phyloP scores from a whole-genome alignment of 1,284 basidiomycete genomes.

The Porogramme epimiltina region DNA sequence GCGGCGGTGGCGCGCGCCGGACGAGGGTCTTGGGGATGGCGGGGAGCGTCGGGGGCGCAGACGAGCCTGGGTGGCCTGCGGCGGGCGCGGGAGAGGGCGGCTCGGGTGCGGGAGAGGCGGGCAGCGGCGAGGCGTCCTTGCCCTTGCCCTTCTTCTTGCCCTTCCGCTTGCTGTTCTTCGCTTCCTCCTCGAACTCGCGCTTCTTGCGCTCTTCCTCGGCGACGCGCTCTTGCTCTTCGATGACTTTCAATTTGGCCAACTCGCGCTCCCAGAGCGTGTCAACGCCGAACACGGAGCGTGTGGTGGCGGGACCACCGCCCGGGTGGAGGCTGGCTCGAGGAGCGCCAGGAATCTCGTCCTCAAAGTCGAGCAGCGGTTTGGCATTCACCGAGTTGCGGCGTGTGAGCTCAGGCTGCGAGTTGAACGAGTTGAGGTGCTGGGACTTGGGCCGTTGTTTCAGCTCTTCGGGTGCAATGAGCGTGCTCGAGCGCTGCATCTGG shows the following conservation, averaged over 20 bases:
- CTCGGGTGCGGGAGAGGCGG: constrained; percentile 10
- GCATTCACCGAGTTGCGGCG: constrained; percentile 51
- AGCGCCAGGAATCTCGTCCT: constrained; percentile 43
- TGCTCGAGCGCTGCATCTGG: constrained; percentile 53
- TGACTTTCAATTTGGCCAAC: constrained; percentile 70
- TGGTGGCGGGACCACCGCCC: constrained; percentile 31
- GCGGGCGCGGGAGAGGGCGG: constrained; percentile 5
- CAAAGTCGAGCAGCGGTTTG: constrained; percentile 64
- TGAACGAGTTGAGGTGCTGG: constrained; percentile 46
- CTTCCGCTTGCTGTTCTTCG: constrained; percentile 38
- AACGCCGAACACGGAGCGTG: constrained; percentile 79
- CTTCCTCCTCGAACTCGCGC: constrained; percentile 46
- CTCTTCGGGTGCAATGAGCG: constrained; percentile 71
- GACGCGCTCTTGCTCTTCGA: constrained; percentile 62
- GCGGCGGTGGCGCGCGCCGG: constrained; percentile 43
- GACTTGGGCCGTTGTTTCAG: constrained; percentile 52
- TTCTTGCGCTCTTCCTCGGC: constrained; percentile 50
- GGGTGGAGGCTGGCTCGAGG: constrained; percentile 20
- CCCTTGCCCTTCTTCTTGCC: constrained; percentile 41
- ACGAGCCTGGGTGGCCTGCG: background rate
- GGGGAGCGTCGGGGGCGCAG: constrained; percentile 58
- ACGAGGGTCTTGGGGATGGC: constrained; percentile 47
- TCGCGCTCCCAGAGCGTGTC: constrained; percentile 83
- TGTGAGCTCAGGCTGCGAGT: constrained; percentile 38
- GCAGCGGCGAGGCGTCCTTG: constrained; percentile 34